These are phyloP conservation scores for Hericium coralloides DNA, from an alignment of 768 basidiomycete species.

Conservation along the genomic window DNA sequence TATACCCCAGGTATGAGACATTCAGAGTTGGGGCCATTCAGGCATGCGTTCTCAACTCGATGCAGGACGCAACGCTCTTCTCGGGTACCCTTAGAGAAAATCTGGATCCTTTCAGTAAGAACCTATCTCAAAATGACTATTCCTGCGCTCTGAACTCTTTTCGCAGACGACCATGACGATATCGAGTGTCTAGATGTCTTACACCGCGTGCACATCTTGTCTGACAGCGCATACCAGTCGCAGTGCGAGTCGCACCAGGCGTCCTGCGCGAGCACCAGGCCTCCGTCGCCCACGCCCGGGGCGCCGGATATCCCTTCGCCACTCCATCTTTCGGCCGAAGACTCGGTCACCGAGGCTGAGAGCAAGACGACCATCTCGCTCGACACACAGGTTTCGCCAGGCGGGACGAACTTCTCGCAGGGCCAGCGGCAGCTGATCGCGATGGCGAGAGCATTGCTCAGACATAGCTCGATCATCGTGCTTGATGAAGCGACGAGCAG, in stretches of 20 bases:
- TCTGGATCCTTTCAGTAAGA: constrained; percentile 59
- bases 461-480: constrained; percentile 65
- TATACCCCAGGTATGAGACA: constrained; percentile 39
- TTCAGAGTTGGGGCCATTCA: background rate
- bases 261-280: constrained; percentile 39
- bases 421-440: constrained; percentile 86
- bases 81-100: constrained; percentile 74
- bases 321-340: background rate
- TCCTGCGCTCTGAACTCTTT: background rate
- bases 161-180: constrained; percentile 65
- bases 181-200: constrained; percentile 75
- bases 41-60: background rate
- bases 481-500: constrained; percentile 82
- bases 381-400: constrained; percentile 76
- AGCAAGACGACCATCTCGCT: constrained; percentile 50
- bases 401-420: constrained; percentile 87
- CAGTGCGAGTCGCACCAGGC: constrained; percentile 40
- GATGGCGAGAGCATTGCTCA: constrained; percentile 73
- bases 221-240: constrained; percentile 37
- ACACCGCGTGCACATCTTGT: constrained; percentile 70
- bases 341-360: constrained; percentile 42
- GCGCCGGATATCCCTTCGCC: constrained; percentile 15
- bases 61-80: constrained; percentile 59
- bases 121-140: background rate
- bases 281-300: constrained; percentile 17